Base-by-base conservation (phyloP, 2,329 filamentous ascomycete genomes). In the Cercospora sp. region DNA sequence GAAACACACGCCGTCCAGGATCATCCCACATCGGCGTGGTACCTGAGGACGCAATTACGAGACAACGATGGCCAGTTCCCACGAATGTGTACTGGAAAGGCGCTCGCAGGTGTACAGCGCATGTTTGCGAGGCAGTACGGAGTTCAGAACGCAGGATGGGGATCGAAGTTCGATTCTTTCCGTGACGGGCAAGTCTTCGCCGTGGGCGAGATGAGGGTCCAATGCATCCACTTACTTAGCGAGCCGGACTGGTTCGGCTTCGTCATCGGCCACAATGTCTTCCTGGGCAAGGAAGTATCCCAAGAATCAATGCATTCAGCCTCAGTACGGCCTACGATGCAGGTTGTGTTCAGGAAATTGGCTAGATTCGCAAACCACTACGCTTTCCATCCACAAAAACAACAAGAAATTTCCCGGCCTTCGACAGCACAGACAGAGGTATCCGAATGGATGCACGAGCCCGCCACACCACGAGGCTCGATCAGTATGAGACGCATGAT, bases 1-100 rank as follows among this genome's bases (percentile, higher is more conserved):
- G 88, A 90, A 70, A 90, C 88, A 0, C 88, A 90, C 73, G 84
- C 81, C 0, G 86, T 89, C 68, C 87, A 87, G 3, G 86, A 90
- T 65, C 87, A 90, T 67, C 69, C 89, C 0, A 89, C 86, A 0
- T 84, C 88, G 0, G 81, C 87, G 0, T 81, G 81, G 3, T 90
- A 89, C 73, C 80, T 90, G 0, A 86, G 88, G 71, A 75, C 76
- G 0, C 75, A 73, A 1, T 79, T 89, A 0, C 70, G 75, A 0
- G 67, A 78, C 7, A 62, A 64, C 0, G 80, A 83, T 53, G 78
- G 75, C 0, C 36, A 66, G 0, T 77, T 74, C 60, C 83, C 85
- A 0, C 70, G 72, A 0, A 83, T 89, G 5, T 81, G 85, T n/a
- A 88, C 88, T 23, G 86, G 87, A 1, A 82, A 82, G 62, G 81